Evolutionary conservation across 2,329 filamentous ascomycete genomes (phyloP), one percentile per base, ranked within the genome.

Genomic region (Leptographium galeiforme): DNA sequence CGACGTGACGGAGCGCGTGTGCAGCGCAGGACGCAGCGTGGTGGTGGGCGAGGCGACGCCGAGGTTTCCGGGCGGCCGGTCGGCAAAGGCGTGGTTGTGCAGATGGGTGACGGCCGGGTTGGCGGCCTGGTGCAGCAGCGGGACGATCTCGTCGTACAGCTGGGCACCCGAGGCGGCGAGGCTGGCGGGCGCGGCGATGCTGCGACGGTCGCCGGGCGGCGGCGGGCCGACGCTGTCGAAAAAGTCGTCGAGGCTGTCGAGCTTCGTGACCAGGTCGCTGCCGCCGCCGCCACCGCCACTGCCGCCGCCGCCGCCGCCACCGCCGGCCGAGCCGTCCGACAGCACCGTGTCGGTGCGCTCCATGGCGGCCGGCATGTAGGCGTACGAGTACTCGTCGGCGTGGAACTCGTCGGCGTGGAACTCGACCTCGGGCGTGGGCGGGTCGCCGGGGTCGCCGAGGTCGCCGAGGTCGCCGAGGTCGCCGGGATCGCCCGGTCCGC

Each of bases 291-390:
- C 40, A 14, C 30, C 49, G 1, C 13, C 49, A 10, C 32, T 30
- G 32, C 13, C 14, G 43, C 6, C 19, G 13, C 40, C 32, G 34
- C 18, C 47, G 39, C n/a, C 19, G 18, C 32, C 38, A 4, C n/a
- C 18, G 2, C 74, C 80, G 14, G 72, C 79, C 40, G 25, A 46
- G 5, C 93, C 89, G 61, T 96, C 88, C 0, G 90, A 95, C 65
- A 94, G 81, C 87, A 96, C 95, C 0, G 90, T 96, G 52, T 89
- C 88, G 2, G 89, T 87, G 51, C 89, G 81, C 58, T 90, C 84
- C 52, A 56, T 54, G 0, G 71, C 68, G 18, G 79, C 71, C 1
- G 82, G 79, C 70, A 90, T 90, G 65, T 90, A 89, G 11, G 85
- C 84, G 61, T 86, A 87, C 12, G 84, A 82, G 62, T 87, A 90